phyloP scores from a whole-genome alignment of 2,329 filamentous ascomycete genomes.

The Sporothrix luriei region DNA sequence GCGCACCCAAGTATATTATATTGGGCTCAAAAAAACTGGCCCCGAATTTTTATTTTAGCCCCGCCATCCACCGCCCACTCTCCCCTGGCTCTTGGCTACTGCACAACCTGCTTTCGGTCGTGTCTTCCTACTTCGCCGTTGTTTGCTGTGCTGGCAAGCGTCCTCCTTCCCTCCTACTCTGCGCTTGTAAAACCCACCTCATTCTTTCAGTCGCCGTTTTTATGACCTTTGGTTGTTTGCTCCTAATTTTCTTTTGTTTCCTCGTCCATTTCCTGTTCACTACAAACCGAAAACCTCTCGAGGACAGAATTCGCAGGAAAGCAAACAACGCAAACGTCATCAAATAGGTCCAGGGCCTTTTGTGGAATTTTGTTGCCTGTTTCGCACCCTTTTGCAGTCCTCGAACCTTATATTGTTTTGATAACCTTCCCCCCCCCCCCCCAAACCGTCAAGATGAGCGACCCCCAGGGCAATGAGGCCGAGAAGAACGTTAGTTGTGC shows the following conservation, averaged over 20 bases:
- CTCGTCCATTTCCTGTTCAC: conserved; percentile 2
- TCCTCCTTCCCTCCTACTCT: conserved; percentile 19
- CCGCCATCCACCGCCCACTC: conserved; percentile 32
- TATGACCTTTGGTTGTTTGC: not conserved
- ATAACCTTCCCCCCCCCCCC: too few relatives aligned
- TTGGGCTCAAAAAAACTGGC: conserved; percentile 9
- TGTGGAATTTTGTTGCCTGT: conserved; percentile 20
- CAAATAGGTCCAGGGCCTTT: conserved; percentile 22
- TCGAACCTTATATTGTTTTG: not conserved
- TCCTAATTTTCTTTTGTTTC: not conserved
- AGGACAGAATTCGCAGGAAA: conserved; percentile 17
- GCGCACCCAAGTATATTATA: not conserved
- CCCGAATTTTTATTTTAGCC: conserved; percentile 26
- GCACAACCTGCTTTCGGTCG: conserved; percentile 28
- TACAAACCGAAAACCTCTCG: conserved; percentile 1
- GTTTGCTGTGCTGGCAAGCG: conserved; percentile 26
- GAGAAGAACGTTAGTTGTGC: conserved; percentile 80
- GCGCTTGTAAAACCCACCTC: conserved; percentile 4
- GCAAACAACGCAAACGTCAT: not conserved
- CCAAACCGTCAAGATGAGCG: conserved; percentile 69
- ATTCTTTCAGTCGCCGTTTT: conserved; percentile 5
- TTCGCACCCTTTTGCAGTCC: conserved; percentile 15
- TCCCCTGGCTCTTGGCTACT: not conserved
- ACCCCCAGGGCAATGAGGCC: conserved; percentile 83
- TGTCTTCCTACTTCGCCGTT: conserved; percentile 27